Percentiles rank a stretch among this genome's conserved stretches.
These are phyloP conservation scores for Tephrocybe sp. DNA, from an alignment of 768 basidiomycete genomes.

Conservation along the genomic window DNA sequence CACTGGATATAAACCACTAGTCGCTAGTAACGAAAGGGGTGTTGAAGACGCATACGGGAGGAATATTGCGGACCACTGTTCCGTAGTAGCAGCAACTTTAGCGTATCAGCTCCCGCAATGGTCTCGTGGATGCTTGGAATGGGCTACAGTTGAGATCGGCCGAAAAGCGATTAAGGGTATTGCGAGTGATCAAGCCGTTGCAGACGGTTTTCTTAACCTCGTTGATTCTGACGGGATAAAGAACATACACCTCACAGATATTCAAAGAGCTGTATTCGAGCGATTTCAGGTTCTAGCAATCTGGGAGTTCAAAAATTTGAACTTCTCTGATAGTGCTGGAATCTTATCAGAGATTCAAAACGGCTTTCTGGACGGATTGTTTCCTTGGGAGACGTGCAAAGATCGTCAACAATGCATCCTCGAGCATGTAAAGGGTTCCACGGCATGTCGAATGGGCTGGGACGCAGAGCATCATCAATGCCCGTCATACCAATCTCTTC, in stretches of 20 bases:
- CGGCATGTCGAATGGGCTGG: constrained; percentile 8
- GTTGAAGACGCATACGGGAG: not conserved
- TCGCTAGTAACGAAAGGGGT: not conserved
- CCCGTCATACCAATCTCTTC: not conserved
- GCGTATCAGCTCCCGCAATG: not conserved
- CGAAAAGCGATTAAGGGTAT: not conserved
- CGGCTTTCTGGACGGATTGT: not conserved
- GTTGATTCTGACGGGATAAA: not conserved
- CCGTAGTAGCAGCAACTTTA: constrained; percentile 11
- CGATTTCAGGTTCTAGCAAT: constrained; percentile 9
- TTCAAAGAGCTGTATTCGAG: not conserved
- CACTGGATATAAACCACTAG: not conserved
- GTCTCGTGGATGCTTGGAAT: not conserved
- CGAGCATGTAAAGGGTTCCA: constrained; percentile 1
- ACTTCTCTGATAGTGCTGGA: not conserved
- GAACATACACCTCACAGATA: not conserved
- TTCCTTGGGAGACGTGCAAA: constrained; percentile 13
- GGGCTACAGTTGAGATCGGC: not conserved
- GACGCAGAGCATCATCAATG: constrained; percentile 5
- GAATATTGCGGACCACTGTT: not conserved
- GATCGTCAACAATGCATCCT: not conserved
- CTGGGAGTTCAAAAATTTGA: constrained; percentile 21
- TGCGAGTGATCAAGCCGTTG: not conserved
- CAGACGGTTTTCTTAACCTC: constrained; percentile 15
- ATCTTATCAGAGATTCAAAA: not conserved